Conservation (phyloP, 2,329 filamentous ascomycete species). For the Neoarthrinium moseri region DNA sequence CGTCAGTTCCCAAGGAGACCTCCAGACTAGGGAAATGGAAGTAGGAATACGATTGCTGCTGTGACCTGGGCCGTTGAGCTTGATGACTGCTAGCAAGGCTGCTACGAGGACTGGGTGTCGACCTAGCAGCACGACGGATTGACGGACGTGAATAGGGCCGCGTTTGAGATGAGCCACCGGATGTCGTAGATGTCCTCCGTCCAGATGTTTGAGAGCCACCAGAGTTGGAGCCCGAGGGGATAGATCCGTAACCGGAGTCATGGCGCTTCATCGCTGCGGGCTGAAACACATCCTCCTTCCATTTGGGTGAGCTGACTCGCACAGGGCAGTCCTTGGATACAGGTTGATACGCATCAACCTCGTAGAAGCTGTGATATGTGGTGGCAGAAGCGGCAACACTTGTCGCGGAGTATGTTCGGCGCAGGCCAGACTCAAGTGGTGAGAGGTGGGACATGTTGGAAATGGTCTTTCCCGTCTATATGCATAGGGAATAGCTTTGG, state of each 20-base stretch:
- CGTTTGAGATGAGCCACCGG: conserved; percentile 27
- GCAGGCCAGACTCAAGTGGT: conserved; percentile 13
- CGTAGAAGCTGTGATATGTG: conserved; percentile 55
- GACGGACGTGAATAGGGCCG: conserved; percentile 39
- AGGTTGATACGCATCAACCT: conserved; percentile 47
- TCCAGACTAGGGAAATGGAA: conserved; percentile 51
- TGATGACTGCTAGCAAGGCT: conserved; percentile 24
- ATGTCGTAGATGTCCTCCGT: conserved; percentile 25
- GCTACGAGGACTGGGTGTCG: conserved; percentile 24
- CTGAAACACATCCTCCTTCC: conserved; percentile 24
- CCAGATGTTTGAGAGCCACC: conserved; percentile 33
- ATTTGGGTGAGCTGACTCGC: conserved; percentile 11
- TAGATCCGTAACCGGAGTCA: conserved; percentile 60
- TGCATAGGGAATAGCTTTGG: neutral
- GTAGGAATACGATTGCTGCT: conserved; percentile 35
- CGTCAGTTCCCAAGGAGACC: conserved; percentile 17
- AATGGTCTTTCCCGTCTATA: neutral
- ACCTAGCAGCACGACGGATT: conserved; percentile 38
- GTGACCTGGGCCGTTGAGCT: conserved; percentile 11
- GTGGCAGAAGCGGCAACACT: conserved; percentile 46
- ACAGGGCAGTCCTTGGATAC: conserved; percentile 14
- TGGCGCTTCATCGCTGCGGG: conserved; percentile 49
- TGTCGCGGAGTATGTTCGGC: conserved; percentile 33
- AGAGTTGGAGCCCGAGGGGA: conserved; percentile 37
- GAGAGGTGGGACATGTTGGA: neutral